A percentile compares a stretch with the other conserved stretches of the same genome.
These are phyloP conservation scores for Paraleonurus japonicus DNA, from an alignment of 257 asterid species.

Conservation along the genomic window DNA sequence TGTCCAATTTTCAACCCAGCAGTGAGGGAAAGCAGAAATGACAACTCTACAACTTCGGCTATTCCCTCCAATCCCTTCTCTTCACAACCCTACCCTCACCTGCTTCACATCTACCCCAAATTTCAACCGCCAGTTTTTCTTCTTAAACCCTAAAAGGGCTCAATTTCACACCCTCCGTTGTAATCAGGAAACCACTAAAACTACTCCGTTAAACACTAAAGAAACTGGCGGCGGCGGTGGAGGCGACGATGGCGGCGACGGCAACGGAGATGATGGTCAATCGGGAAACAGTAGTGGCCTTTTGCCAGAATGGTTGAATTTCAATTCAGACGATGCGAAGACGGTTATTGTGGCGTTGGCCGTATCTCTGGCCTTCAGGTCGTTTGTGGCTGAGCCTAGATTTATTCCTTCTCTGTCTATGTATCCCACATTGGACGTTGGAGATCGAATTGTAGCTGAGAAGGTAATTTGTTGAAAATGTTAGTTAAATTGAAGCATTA, in stretches of 20 bases:
- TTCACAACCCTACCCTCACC: constrained; percentile 41
- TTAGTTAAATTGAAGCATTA: constrained; percentile 4
- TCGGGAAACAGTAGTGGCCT: constrained; percentile 48
- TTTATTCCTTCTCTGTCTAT: constrained; percentile 89
- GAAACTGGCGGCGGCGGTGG: constrained; percentile 47
- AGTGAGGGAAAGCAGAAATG: constrained; percentile 30
- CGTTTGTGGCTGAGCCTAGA: constrained; percentile 95
- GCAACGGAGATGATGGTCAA: constrained; percentile 53
- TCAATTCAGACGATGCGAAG: constrained; percentile 72
- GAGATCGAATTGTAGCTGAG: constrained; percentile 91
- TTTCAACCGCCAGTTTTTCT: constrained; percentile 25
- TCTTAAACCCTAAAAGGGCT: constrained; percentile 26
- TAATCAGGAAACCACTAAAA: constrained; percentile 50
- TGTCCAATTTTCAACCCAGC: not conserved
- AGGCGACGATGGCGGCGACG: constrained; percentile 56
- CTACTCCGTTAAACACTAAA: constrained; percentile 35
- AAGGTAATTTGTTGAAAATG: constrained; percentile 44
- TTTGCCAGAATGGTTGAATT: constrained; percentile 82
- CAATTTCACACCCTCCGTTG: constrained; percentile 37
- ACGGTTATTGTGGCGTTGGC: constrained; percentile 79
- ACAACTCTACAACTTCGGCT: constrained; percentile 34
- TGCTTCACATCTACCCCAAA: constrained; percentile 22
- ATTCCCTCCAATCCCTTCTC: constrained; percentile 38
- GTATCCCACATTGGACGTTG: constrained; percentile 95
- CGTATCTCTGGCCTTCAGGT: constrained; percentile 75